Conservation (phyloP, 352 stramenopile genomes). For the Lagenidium sp. region DNA sequence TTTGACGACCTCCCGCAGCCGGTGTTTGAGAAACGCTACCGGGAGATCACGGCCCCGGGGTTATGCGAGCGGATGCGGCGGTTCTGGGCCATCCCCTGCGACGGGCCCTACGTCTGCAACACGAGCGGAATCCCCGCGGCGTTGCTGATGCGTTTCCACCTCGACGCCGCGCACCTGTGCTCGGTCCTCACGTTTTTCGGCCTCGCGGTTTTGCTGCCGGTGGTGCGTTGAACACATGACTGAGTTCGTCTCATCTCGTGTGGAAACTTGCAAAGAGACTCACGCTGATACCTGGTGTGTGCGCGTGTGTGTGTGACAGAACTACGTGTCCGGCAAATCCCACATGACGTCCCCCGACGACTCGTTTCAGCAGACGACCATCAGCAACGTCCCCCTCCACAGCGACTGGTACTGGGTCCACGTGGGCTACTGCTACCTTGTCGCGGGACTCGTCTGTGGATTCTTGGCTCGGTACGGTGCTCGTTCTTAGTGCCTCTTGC, state of each 20-base stretch:
- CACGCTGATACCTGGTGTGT: neutral
- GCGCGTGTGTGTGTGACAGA: slow-evolving; percentile 37
- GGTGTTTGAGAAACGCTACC: slow-evolving; percentile 37
- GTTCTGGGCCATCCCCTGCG: slow-evolving; percentile 36
- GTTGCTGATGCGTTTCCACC: slow-evolving; percentile 53
- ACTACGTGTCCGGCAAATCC: slow-evolving; percentile 52
- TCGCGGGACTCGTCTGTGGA: slow-evolving; percentile 34
- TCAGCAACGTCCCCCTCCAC: slow-evolving; percentile 71
- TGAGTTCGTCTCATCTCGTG: neutral
- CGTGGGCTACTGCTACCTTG: slow-evolving; percentile 68
- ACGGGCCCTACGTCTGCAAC: slow-evolving; percentile 47
- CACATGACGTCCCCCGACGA: slow-evolving; percentile 18
- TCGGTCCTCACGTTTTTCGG: slow-evolving; percentile 56
- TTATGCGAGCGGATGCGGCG: slow-evolving; percentile 29
- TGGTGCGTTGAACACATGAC: slow-evolving; percentile 25
- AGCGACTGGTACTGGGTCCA: slow-evolving; percentile 77
- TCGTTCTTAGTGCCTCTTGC: neutral
- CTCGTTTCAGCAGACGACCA: slow-evolving; percentile 71
- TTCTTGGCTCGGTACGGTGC: slow-evolving; percentile 25
- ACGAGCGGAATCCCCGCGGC: slow-evolving; percentile 61
- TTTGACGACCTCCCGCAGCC: slow-evolving; percentile 39
- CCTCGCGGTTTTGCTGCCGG: slow-evolving; percentile 53
- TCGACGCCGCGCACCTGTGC: slow-evolving; percentile 56
- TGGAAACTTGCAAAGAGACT: neutral
- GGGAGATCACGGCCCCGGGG: slow-evolving; percentile 26